phyloP scores from a whole-genome alignment of 2,329 filamentous ascomycete genomes.

The Alternaria novae-zelandiae region DNA sequence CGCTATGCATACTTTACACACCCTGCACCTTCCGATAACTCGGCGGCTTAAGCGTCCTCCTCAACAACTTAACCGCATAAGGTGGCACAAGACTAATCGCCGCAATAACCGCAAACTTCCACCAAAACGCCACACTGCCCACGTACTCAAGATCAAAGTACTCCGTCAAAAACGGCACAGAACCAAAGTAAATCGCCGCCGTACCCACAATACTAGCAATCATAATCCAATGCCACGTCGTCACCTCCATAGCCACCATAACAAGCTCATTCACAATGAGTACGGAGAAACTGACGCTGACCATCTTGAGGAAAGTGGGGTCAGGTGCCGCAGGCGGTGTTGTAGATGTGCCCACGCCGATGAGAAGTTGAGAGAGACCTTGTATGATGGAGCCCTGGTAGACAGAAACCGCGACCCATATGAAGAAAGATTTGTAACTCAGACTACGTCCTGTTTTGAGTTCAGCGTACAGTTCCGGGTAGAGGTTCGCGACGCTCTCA shows the following conservation, averaged over 20 bases:
- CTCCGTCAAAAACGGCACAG: constrained; percentile 82
- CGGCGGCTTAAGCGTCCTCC: constrained; percentile 84
- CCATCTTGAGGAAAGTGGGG: constrained; percentile 64
- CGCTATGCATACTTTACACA: constrained; percentile 51
- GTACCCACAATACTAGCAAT: constrained; percentile 84
- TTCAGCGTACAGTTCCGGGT: constrained; percentile 97
- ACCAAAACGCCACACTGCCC: constrained; percentile 80
- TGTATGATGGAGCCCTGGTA: constrained; percentile 97
- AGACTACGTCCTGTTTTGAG: constrained; percentile 87
- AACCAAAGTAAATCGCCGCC: constrained; percentile 77
- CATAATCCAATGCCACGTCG: constrained; percentile 96
- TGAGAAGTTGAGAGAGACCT: constrained; percentile 87
- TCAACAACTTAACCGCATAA: constrained; percentile 84
- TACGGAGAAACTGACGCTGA: constrained; percentile 89
- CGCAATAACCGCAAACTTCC: constrained; percentile 82
- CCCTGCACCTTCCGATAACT: constrained; percentile 93
- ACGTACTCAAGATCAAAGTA: constrained; percentile 89
- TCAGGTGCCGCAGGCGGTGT: constrained; percentile 8
- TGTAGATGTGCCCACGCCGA: constrained; percentile 62
- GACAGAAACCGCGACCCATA: constrained; percentile 93
- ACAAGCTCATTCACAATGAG: constrained; percentile 92
- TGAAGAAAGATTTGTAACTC: constrained; percentile 92
- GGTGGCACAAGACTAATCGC: constrained; percentile 84
- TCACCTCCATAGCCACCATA: constrained; percentile 97
- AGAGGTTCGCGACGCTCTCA: constrained; percentile 89